These are phyloP conservation scores for Acanthamoeba sp. DNA, from an alignment of 208 protist species.

Conservation along the genomic window DNA sequence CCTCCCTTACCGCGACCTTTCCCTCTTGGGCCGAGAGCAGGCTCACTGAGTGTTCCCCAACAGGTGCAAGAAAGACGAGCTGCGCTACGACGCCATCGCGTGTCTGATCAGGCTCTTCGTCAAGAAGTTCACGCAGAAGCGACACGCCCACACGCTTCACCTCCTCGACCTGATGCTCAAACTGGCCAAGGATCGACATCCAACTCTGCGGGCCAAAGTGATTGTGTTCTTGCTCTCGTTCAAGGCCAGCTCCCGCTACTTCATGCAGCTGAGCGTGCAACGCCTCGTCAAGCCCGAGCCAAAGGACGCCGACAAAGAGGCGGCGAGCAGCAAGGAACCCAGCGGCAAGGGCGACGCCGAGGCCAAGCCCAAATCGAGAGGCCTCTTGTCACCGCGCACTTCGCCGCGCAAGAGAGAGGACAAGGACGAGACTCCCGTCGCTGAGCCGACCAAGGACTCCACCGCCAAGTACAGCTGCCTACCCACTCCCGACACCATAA, in stretches of 20 bases:
- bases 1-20: neutral
- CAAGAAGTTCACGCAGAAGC: slow-evolving; percentile 37
- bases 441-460: neutral
- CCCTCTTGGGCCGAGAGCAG: neutral
- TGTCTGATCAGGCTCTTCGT: slow-evolving; percentile 17
- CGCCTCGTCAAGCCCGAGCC: slow-evolving; percentile 1
- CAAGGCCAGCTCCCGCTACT: slow-evolving; percentile 25
- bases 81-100: slow-evolving; percentile 13
- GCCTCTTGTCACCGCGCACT: neutral
- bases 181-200: slow-evolving; percentile 34
- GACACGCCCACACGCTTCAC: slow-evolving; percentile 31
- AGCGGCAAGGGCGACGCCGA: neutral
- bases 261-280: slow-evolving; percentile 51
- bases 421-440: neutral
- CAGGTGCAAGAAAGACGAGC: neutral
- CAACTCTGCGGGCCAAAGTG: slow-evolving; percentile 28
- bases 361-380: neutral
- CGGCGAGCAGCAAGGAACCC: neutral
- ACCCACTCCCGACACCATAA: too few species aligned
- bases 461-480: neutral
- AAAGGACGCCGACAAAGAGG: neutral
- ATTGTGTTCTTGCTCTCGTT: slow-evolving; percentile 45
- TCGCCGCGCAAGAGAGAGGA: neutral
- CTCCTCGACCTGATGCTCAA: slow-evolving; percentile 15
- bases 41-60: neutral